phyloP scores from a whole-genome alignment of 2,329 filamentous ascomycete species.

The Trichoderma sp. region DNA sequence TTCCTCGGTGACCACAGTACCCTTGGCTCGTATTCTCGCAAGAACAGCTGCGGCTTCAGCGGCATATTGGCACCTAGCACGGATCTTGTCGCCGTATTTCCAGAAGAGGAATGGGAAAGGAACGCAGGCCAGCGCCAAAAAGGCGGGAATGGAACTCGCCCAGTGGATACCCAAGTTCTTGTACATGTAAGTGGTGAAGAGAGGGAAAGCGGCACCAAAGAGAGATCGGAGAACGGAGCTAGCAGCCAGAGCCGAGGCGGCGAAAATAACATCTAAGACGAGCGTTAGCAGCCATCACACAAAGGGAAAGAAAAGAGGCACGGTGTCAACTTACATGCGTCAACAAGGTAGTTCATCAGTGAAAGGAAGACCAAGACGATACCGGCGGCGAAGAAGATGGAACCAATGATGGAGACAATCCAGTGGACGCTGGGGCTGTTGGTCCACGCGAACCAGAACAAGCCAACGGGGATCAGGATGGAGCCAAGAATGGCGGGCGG shows the following conservation, averaged over 20 bases:
- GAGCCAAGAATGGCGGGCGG: conserved; percentile 59
- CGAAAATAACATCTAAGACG: conserved; percentile 62
- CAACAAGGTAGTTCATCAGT: conserved; percentile 65
- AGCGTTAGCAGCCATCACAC: conserved; percentile 20
- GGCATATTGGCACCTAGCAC: conserved; percentile 67
- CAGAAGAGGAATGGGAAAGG: conserved; percentile 77
- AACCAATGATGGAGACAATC: conserved; percentile 47
- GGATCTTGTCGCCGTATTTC: conserved; percentile 62
- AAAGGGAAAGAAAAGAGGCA: neutral
- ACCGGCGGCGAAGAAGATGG: conserved; percentile 52
- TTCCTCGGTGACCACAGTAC: conserved; percentile 30
- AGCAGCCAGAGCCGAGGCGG: conserved; percentile 71
- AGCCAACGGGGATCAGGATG: conserved; percentile 54
- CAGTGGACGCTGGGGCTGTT: conserved; percentile 55
- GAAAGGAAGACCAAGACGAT: conserved; percentile 64
- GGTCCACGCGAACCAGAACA: conserved; percentile 68
- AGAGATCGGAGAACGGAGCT: conserved; percentile 69
- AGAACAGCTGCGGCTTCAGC: conserved; percentile 63
- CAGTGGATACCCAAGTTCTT: conserved; percentile 66
- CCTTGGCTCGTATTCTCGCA: conserved; percentile 39
- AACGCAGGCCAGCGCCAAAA: conserved; percentile 67
- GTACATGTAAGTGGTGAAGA: conserved; percentile 65
- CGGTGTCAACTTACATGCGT: conserved; percentile 44
- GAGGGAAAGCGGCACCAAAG: conserved; percentile 69
- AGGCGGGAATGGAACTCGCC: conserved; percentile 71